These are phyloP conservation scores for Sordariomycetes sp. DNA, from an alignment of 2,329 filamentous ascomycete species.

Conservation along the genomic window DNA sequence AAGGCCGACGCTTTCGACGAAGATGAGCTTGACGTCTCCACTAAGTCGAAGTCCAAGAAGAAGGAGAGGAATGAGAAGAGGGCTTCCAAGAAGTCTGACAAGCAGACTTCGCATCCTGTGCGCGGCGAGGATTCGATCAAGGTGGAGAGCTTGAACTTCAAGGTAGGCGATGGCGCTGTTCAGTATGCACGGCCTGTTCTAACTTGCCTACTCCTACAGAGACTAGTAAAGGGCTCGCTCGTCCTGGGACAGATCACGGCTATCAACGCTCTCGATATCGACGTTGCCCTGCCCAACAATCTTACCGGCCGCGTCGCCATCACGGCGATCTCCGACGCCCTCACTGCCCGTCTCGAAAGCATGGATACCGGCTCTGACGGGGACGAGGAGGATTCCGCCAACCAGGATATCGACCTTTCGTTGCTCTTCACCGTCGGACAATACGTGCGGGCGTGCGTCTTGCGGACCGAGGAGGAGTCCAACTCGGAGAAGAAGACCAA, in stretches of 20 bases:
- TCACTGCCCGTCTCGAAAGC: slow-evolving; percentile 66
- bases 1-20: slow-evolving; percentile 87
- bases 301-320: slow-evolving; percentile 80
- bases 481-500: slow-evolving; percentile 36
- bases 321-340: slow-evolving; percentile 73
- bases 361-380: slow-evolving; percentile 41
- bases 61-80: slow-evolving; percentile 48
- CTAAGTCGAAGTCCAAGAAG: slow-evolving; percentile 22
- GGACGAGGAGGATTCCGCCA: slow-evolving; percentile 32
- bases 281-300: slow-evolving; percentile 82
- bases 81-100: slow-evolving; percentile 39
- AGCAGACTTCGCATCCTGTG: slow-evolving; percentile 31
- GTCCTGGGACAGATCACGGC: slow-evolving; percentile 77
- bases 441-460: slow-evolving; percentile 74
- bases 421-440: slow-evolving; percentile 72
- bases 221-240: slow-evolving; percentile 70
- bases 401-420: slow-evolving; percentile 56
- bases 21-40: slow-evolving; percentile 44
- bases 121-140: slow-evolving; percentile 40
- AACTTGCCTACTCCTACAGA: slow-evolving; percentile 32
- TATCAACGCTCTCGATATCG: slow-evolving; percentile 68
- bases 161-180: slow-evolving; percentile 37
- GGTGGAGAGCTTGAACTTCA: slow-evolving; percentile 81
- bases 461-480: slow-evolving; percentile 61
- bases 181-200: not conserved